Base-by-base conservation (phyloP, 2,329 filamentous ascomycete species). In the Cercospora janseana region DNA sequence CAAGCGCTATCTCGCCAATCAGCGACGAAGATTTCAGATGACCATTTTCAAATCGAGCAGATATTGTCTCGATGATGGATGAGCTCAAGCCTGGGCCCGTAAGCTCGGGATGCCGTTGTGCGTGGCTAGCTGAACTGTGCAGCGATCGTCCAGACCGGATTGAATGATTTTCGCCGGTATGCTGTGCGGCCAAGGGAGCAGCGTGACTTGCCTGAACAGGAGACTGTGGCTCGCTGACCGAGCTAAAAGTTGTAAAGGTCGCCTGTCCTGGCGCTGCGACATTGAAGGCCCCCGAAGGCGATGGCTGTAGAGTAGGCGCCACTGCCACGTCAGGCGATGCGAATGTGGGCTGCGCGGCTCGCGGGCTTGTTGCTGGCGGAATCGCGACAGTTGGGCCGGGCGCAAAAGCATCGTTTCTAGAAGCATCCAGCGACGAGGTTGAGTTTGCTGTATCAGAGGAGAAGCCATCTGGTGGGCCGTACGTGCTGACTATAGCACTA, bases 41-140 rank as follows among this genome's bases (percentile, higher is more conserved):
- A 6, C 88, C 87, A 26, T 85, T 80, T 49, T 91, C 85, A 65
- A 96, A 94, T 46, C 82, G 82, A 10, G 87, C 88, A 54, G 83
- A 93, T n/a, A 97, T 82, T 0, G 87, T 93, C 69, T 98, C 93
- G 43, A 97, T 86, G 48, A 97, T 80, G 10, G 92, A 97, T 3
- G 87, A 83, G 67, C 89, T 93, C 4, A 98, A 75, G 2, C 93
- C 92, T 1, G 87, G 81, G 7, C 82, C 80, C 46, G 85, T 80
- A 70, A 95, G 77, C 13, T 96, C 90, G 0, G 89, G 85, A 66
- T 98, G 93, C 62, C 83, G 85, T 44, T 82, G 69, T 27, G 65
- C 66, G 59, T 87, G 81, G 3, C 78, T 78, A 34, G 85, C 73
- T 35, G 83, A 82, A 59, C 77, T 82, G 27, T 53, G 50, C 21